phyloP scores from a whole-genome alignment of 2,329 filamentous ascomycete species.

The Biscogniauxia mediterranea region DNA sequence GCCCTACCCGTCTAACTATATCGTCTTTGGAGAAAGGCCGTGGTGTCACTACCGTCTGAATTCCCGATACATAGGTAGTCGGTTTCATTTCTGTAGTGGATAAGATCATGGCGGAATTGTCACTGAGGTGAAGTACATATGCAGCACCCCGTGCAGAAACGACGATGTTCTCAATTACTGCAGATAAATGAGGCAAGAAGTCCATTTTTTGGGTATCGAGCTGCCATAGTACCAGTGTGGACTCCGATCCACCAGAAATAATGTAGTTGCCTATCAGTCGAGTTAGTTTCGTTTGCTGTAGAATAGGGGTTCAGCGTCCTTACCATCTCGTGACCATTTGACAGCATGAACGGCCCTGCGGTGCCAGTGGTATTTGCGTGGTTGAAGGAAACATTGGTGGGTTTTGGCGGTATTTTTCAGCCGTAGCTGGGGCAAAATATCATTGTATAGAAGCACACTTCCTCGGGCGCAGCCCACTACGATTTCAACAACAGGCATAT shows the following conservation, averaged over 20 bases:
- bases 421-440: constrained; percentile 62
- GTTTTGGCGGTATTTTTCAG: constrained; percentile 38
- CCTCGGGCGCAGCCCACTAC: constrained; percentile 76
- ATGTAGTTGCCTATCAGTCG: constrained; percentile 73
- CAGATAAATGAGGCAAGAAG: constrained; percentile 85
- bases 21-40: constrained; percentile 50
- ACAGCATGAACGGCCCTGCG: constrained; percentile 76
- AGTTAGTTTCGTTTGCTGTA: constrained; percentile 15
- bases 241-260: constrained; percentile 88
- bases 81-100: constrained; percentile 88
- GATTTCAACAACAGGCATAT: constrained; percentile 60
- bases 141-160: constrained; percentile 77
- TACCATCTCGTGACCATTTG: constrained; percentile 92
- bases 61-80: constrained; percentile 77
- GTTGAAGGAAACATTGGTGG: constrained; percentile 50
- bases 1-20: constrained; percentile 52
- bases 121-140: constrained; percentile 81
- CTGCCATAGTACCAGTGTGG: constrained; percentile 89
- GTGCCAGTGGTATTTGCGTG: constrained; percentile 86
- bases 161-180: constrained; percentile 78
- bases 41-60: constrained; percentile 64
- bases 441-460: constrained; percentile 76
- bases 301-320: constrained; percentile 23
- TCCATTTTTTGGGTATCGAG: constrained; percentile 80
- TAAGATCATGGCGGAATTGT: constrained; percentile 88